phyloP scores from a whole-genome alignment of 176 grass and related monocot species.

The Lolium multiflorum region DNA sequence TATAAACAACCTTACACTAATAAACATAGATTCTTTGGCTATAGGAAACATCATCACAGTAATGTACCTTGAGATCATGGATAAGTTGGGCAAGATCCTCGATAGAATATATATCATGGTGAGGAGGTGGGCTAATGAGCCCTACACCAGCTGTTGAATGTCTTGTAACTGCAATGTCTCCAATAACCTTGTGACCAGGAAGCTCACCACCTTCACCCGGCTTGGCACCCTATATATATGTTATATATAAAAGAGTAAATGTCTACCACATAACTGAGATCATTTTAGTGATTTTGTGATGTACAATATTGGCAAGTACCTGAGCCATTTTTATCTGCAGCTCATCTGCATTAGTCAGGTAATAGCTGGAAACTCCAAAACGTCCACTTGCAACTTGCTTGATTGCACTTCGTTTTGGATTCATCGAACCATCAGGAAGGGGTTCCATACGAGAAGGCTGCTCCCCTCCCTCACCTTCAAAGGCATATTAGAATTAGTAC shows the following conservation, averaged over 20 bases:
- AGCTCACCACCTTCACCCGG: slow-evolving; percentile 99
- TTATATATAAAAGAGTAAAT: slow-evolving; percentile 40
- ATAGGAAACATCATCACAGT: slow-evolving; percentile 29
- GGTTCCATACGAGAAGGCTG: slow-evolving; percentile 93
- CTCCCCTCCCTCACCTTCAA: slow-evolving; percentile 94
- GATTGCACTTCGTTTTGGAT: slow-evolving; percentile 97
- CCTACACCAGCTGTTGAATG: slow-evolving; percentile 99
- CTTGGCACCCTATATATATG: slow-evolving; percentile 81
- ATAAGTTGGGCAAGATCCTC: slow-evolving; percentile 98
- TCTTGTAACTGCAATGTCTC: slow-evolving; percentile 95
- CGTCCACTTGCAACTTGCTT: slow-evolving; percentile 99
- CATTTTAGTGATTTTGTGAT: slow-evolving; percentile 21
- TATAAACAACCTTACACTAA: no score
- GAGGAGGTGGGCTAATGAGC: slow-evolving; percentile 94
- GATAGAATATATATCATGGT: slow-evolving; percentile 99
- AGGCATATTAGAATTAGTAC: slow-evolving; percentile 18
- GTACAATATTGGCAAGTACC: slow-evolving; percentile 55
- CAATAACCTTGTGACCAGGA: slow-evolving; percentile 97
- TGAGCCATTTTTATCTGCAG: slow-evolving; percentile 99
- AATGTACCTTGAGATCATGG: slow-evolving; percentile 94
- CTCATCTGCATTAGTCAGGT: slow-evolving; percentile 97
- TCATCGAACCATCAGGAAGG: slow-evolving; percentile 87
- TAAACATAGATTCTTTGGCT: slow-evolving; percentile 11
- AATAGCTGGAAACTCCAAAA: slow-evolving; percentile 98
- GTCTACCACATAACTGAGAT: slow-evolving; percentile 1